Base-by-base conservation (phyloP, 352 stramenopile genomes). In the Elongisporangium prolatum region DNA sequence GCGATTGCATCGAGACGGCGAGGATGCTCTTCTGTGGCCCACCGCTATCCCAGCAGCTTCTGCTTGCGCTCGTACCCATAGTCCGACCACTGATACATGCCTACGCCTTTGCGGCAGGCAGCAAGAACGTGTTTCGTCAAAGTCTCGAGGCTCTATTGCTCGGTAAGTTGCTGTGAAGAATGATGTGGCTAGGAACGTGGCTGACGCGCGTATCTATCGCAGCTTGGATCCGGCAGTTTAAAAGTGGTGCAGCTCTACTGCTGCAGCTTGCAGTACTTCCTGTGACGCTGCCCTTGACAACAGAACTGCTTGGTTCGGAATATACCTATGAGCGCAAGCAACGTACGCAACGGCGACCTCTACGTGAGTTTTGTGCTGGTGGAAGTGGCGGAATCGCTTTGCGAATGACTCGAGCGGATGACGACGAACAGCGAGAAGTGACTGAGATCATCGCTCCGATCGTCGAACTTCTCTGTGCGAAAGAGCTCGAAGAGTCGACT, bases 31-130 rank as follows among this genome's bases (percentile, higher is more conserved):
- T 95, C 7, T 88, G 84, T 18, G 85, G 85, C 0, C 85, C 85
- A 2, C 80, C 80, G 21, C 77, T 80, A 14, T 88, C 81, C 37
- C 64, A 75, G 61, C 61, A 59, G 3, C 67, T 91, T 10, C 58
- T 91, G n/a, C 56, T 63, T 22, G 71, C 69, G 4, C 55, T 91
- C 2, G 67, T 68, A 2, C 74, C 75, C 5, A 20, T 91, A 17
- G 53, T 89, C 38, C 77, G 83, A 21, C 81, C 85, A 14, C 60
- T 93, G 9, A 51, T 91, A n/a, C 80, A 90, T 40, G 69, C 93
- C 52, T 86, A 87, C 51, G 75, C 68, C 14, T 95, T 95, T 52
- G 81, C 82, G 4, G 38, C 58, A 14, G 57, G 37, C 8, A 92
- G 83, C 66, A 95, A 91, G 54, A 90, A 76, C 56, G 79, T 79